Conservation (phyloP, 768 basidiomycete species). For the Sarcodon aspratus region DNA sequence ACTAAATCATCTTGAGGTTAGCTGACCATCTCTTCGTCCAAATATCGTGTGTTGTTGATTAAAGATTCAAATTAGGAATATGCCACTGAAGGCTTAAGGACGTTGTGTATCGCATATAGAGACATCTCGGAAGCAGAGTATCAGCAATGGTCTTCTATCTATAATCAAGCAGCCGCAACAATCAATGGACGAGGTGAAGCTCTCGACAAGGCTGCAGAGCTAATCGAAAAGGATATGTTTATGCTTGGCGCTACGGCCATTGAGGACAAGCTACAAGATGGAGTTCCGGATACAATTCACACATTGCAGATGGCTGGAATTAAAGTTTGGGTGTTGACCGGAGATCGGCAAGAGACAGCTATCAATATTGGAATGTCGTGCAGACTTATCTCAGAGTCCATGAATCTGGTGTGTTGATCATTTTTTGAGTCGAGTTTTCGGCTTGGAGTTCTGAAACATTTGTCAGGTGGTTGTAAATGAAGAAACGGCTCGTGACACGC, state of each 20-base stretch:
- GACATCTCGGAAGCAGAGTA: conserved; percentile 91
- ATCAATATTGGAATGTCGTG: conserved; percentile 99
- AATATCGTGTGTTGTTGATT: background rate
- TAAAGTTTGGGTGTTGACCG: conserved; percentile 98
- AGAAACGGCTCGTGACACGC: conserved; percentile 67
- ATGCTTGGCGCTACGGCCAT: conserved; percentile 95
- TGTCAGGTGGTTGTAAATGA: conserved; percentile 89
- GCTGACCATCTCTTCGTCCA: conserved; percentile 3
- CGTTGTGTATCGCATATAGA: conserved; percentile 91
- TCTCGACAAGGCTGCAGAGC: conserved; percentile 86
- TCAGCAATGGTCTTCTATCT: conserved; percentile 75
- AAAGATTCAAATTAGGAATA: conserved; percentile 51
- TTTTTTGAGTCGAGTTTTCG: background rate
- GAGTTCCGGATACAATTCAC: conserved; percentile 96
- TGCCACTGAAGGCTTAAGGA: conserved; percentile 92
- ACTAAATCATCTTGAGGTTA: conserved; percentile 79
- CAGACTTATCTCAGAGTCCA: conserved; percentile 92
- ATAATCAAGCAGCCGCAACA: conserved; percentile 88
- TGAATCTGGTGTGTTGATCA: conserved; percentile 73
- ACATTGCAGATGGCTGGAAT: conserved; percentile 97
- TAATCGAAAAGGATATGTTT: conserved; percentile 91
- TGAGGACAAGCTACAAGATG: conserved; percentile 97
- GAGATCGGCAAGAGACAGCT: conserved; percentile 97
- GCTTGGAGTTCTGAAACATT: background rate
- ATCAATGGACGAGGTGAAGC: conserved; percentile 94